These are phyloP conservation scores for Ophiorrhiza pumila DNA, from an alignment of 257 asterid species.

Conservation along the genomic window DNA sequence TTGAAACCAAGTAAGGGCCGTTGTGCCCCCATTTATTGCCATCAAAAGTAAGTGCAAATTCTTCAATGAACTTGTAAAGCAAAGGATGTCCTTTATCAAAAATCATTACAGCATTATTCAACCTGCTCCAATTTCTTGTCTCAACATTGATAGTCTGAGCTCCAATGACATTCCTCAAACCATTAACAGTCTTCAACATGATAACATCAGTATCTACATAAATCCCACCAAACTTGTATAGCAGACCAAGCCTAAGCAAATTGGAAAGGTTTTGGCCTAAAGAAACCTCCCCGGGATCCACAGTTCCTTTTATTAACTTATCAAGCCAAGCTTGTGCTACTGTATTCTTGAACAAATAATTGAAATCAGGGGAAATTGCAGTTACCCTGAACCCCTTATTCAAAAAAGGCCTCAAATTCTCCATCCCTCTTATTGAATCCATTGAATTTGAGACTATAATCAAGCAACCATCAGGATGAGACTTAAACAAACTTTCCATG, in stretches of 20 bases:
- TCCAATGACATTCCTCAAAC: conserved; percentile 59
- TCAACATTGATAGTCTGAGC: conserved; percentile 65
- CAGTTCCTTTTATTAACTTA: conserved; percentile 50
- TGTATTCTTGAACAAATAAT: conserved; percentile 59
- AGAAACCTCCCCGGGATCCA: conserved; percentile 72
- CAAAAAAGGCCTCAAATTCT: conserved; percentile 54
- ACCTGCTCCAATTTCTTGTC: conserved; percentile 73
- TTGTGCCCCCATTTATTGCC: conserved; percentile 98
- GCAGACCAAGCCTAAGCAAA: conserved; percentile 70
- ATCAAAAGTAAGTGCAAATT: conserved; percentile 85
- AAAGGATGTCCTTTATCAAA: conserved; percentile 78
- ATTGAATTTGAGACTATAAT: conserved; percentile 64
- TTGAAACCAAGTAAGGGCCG: conserved; percentile 90
- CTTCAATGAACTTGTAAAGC: conserved; percentile 77
- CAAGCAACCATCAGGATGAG: conserved; percentile 72
- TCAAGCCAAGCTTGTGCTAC: conserved; percentile 67
- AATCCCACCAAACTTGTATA: conserved; percentile 85
- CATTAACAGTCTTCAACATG: conserved; percentile 46
- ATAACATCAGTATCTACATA: conserved; percentile 80
- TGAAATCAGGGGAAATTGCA: conserved; percentile 67
- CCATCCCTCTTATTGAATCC: conserved; percentile 58
- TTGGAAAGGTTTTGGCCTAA: conserved; percentile 82
- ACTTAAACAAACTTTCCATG: conserved; percentile 52
- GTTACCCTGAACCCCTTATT: conserved; percentile 51
- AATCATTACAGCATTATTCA: conserved; percentile 88